Evolutionary conservation across 495 filamentous ascomycete genomes (phyloP).

Genomic region (Lepraria neglecta): DNA sequence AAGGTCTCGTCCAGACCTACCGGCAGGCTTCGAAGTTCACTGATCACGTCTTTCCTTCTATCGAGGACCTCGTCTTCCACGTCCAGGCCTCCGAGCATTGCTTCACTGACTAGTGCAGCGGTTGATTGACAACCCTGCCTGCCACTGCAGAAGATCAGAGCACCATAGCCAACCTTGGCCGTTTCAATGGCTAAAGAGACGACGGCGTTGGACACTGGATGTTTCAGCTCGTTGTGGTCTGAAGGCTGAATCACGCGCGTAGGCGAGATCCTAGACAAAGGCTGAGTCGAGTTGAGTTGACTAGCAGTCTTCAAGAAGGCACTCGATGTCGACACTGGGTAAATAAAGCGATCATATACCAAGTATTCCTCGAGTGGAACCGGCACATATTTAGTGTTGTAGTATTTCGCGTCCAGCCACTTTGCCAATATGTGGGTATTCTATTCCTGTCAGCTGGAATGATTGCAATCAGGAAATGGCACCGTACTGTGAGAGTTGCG

Average conservation of each 20-base stretch:
- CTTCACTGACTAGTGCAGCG: constrained; percentile 57
- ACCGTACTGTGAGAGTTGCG: constrained; percentile 62
- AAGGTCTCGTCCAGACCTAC: constrained; percentile 64
- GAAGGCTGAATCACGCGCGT: constrained; percentile 50
- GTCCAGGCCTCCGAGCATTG: constrained; percentile 45
- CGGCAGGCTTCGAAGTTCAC: constrained; percentile 58
- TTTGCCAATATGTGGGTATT: constrained; percentile 61
- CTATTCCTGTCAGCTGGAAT: constrained; percentile 38
- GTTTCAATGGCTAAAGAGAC: constrained; percentile 64
- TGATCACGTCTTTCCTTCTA: constrained; percentile 58
- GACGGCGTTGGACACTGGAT: constrained; percentile 61
- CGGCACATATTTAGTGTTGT: constrained; percentile 67
- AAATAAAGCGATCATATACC: constrained; percentile 68
- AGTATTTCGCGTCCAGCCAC: constrained; percentile 68
- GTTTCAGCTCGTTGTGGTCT: constrained; percentile 52
- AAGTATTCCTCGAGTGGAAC: constrained; percentile 70
- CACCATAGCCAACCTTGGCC: constrained; percentile 60
- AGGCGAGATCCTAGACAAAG: constrained; percentile 38
- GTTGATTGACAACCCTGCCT: constrained; percentile 59
- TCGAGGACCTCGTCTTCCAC: constrained; percentile 45
- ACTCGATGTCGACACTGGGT: constrained; percentile 55
- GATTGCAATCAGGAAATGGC: neutral
- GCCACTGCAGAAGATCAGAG: constrained; percentile 69
- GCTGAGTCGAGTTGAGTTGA: constrained; percentile 42
- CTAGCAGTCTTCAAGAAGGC: constrained; percentile 57